These are phyloP conservation scores for Nakaseomyces bracarensis DNA, from an alignment of 1,139 yeast species.

Conservation along the genomic window DNA sequence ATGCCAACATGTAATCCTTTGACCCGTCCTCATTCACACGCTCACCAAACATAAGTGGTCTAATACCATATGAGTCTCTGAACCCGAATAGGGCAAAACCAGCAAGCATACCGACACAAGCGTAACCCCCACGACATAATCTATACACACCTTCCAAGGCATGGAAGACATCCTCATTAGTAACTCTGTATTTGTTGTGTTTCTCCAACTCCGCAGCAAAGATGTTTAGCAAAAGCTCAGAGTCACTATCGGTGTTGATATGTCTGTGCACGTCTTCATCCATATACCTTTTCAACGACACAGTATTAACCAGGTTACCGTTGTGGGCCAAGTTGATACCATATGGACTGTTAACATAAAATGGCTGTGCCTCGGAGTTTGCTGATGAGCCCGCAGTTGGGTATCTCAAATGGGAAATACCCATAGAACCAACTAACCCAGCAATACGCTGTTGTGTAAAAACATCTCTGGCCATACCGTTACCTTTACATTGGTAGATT, in stretches of 20 bases:
- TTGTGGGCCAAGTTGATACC: conserved; percentile 88
- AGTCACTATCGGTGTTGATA: conserved; percentile 92
- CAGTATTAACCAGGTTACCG: conserved; percentile 88
- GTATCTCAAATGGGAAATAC: conserved; percentile 87
- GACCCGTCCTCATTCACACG: conserved; percentile 58
- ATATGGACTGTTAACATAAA: conserved; percentile 93
- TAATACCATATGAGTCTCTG: conserved; percentile 93
- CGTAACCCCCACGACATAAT: conserved; percentile 87
- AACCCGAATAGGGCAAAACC: conserved; percentile 94
- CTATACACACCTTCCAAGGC: conserved; percentile 79
- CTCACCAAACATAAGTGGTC: conserved; percentile 84
- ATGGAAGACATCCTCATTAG: conserved; percentile 77
- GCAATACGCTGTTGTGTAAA: conserved; percentile 76
- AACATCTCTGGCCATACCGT: conserved; percentile 97
- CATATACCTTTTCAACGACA: conserved; percentile 63
- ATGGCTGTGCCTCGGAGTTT: conserved; percentile 97
- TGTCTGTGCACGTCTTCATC: conserved; percentile 96
- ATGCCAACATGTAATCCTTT: conserved; percentile 89
- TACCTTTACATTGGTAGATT: conserved; percentile 94
- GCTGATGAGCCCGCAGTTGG: conserved; percentile 99
- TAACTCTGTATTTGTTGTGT: conserved; percentile 87
- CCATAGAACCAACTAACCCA: conserved; percentile 87
- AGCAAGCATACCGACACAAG: conserved; percentile 90
- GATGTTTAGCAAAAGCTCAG: conserved; percentile 78
- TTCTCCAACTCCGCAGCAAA: conserved; percentile 89